These are phyloP conservation scores for Linnemannia elongata DNA, from an alignment of 192 early-diverging fungal genomes.

Conservation along the genomic window DNA sequence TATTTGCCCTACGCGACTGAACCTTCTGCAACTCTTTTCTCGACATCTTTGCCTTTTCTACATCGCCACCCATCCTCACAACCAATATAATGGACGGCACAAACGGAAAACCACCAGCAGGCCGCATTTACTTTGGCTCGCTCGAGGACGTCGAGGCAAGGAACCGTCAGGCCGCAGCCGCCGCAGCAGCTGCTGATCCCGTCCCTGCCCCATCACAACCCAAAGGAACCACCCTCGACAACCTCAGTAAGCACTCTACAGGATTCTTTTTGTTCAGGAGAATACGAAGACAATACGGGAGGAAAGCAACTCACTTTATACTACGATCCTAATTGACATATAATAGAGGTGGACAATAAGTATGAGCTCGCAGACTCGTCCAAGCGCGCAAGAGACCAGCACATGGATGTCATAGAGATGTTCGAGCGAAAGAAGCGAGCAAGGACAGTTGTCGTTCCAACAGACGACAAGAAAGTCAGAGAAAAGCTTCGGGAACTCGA, in stretches of 20 bases:
- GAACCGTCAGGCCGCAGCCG: slow-evolving; percentile 55
- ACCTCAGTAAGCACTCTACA: slow-evolving; percentile 22
- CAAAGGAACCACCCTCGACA: slow-evolving; percentile 21
- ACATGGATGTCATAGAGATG: slow-evolving; percentile 72
- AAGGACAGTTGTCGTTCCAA: slow-evolving; percentile 88
- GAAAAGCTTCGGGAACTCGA: slow-evolving; percentile 79
- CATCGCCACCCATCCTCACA: neutral
- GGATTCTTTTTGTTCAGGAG: neutral
- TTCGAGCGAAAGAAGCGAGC: slow-evolving; percentile 85
- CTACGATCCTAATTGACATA: neutral
- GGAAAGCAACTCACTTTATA: neutral
- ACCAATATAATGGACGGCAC: slow-evolving; percentile 29
- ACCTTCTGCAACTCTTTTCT: neutral
- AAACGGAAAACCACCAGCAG: slow-evolving; percentile 57
- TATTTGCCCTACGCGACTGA: neutral
- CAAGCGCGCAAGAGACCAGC: slow-evolving; percentile 62
- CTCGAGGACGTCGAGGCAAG: slow-evolving; percentile 68
- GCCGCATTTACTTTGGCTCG: slow-evolving; percentile 73
- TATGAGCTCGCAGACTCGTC: slow-evolving; percentile 62
- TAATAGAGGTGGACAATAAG: slow-evolving; percentile 46
- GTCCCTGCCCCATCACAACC: slow-evolving; percentile 5
- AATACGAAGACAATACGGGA: neutral
- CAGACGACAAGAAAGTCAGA: slow-evolving; percentile 87
- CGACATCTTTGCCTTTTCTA: neutral
- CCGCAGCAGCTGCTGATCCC: slow-evolving; percentile 23